phyloP scores from a whole-genome alignment of 768 basidiomycete genomes.

The Rubroboletus pulcherrimus region DNA sequence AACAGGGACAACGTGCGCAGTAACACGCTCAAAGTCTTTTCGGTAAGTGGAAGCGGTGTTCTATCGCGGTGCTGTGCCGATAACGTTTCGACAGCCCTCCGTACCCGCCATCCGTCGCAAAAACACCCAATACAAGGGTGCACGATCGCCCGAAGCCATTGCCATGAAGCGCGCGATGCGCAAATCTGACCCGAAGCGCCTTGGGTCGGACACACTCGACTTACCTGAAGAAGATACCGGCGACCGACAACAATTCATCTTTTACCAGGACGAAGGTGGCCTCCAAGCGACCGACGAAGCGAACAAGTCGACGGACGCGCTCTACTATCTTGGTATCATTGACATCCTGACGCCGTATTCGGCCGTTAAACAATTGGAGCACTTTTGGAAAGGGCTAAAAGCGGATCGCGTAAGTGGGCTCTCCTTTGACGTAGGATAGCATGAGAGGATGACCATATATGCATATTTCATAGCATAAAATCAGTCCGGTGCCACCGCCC shows the following conservation, averaged over 20 bases:
- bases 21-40: conserved; percentile 89
- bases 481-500: conserved; percentile 84
- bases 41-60: conserved; percentile 48
- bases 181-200: conserved; percentile 69
- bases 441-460: conserved; percentile 6
- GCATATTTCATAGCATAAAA: conserved; percentile 66
- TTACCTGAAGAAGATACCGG: conserved; percentile 64
- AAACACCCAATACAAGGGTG: conserved; percentile 54
- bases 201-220: conserved; percentile 50
- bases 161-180: conserved; percentile 86
- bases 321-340: conserved; percentile 95
- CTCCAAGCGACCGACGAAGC: conserved; percentile 83
- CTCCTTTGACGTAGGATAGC: background rate
- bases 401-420: conserved; percentile 73
- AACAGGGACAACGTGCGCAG: conserved; percentile 89
- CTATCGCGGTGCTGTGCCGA: background rate
- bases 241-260: conserved; percentile 67
- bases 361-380: conserved; percentile 73
- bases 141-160: conserved; percentile 65
- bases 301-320: conserved; percentile 68
- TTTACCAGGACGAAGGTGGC: conserved; percentile 97
- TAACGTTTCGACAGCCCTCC: conserved; percentile 50
- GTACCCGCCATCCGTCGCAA: conserved; percentile 62
- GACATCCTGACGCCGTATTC: conserved; percentile 94
- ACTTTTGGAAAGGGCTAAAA: conserved; percentile 86